phyloP scores from a whole-genome alignment of 2,329 filamentous ascomycete genomes.

The Phialemonium atrogriseum region DNA sequence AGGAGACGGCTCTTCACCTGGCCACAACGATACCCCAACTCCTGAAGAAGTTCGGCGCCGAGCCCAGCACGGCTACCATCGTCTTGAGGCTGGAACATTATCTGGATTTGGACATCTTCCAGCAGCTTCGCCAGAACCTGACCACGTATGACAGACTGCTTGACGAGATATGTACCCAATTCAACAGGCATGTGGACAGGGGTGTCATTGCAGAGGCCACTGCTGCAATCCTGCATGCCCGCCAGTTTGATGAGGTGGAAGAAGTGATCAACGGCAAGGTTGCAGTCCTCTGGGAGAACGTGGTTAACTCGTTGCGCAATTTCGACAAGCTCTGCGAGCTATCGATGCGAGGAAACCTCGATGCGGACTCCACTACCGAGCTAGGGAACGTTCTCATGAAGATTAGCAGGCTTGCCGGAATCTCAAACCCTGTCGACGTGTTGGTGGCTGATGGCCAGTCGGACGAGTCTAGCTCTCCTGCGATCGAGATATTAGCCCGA shows the following conservation, averaged over 20 bases:
- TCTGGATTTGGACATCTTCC: conserved; percentile 79
- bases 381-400: conserved; percentile 69
- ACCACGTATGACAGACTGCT: conserved; percentile 72
- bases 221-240: conserved; percentile 73
- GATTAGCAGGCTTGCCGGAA: conserved; percentile 70
- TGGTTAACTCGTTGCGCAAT: conserved; percentile 62
- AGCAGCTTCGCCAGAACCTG: conserved; percentile 79
- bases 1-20: conserved; percentile 70
- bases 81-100: conserved; percentile 81
- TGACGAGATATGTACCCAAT: conserved; percentile 90
- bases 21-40: conserved; percentile 74
- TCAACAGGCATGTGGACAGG: conserved; percentile 83
- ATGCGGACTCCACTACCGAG: conserved; percentile 55
- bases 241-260: conserved; percentile 78
- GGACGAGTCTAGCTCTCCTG: conserved; percentile 36
- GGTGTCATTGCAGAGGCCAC: conserved; percentile 78
- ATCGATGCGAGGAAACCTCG: conserved; percentile 61
- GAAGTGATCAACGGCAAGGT: conserved; percentile 78
- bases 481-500: conserved; percentile 63
- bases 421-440: conserved; percentile 68
- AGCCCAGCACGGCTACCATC: conserved; percentile 74
- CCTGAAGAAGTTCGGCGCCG: conserved; percentile 88
- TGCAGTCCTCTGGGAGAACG: conserved; percentile 77
- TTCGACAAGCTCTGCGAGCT: conserved; percentile 66
- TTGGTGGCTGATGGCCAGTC: conserved; percentile 56